phyloP scores from a whole-genome alignment of 2,329 filamentous ascomycete genomes.

The Penicillium sp. region DNA sequence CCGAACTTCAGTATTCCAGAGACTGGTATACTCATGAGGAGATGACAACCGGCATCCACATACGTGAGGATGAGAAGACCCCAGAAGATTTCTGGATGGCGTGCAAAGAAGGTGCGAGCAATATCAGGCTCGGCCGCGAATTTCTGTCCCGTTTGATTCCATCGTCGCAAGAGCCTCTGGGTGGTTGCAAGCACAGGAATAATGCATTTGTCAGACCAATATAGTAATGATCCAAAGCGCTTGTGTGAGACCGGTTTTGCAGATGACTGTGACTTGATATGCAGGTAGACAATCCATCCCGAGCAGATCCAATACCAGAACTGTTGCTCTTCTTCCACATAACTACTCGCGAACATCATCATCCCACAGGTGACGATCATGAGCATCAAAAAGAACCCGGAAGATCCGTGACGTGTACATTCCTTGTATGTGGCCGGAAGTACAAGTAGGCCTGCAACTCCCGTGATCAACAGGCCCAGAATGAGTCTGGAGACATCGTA shows the following conservation, averaged over 20 bases:
- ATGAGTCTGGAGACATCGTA: conserved; percentile 65
- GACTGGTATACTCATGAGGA: conserved; percentile 36
- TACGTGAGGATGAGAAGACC: conserved; percentile 67
- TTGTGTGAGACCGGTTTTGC: background rate
- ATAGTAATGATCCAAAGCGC: background rate
- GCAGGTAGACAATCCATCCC: conserved; percentile 49
- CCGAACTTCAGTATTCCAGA: conserved; percentile 26
- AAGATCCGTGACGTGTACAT: conserved; percentile 26
- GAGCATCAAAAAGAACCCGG: conserved; percentile 44
- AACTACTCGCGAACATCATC: conserved; percentile 98
- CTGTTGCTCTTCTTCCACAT: conserved; percentile 96
- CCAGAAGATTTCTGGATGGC: conserved; percentile 71
- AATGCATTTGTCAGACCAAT: conserved; percentile 14
- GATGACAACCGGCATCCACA: conserved; percentile 52
- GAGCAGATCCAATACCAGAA: conserved; percentile 91
- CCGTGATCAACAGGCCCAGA: conserved; percentile 37
- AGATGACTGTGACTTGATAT: conserved; percentile 32
- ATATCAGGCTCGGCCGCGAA: conserved; percentile 89
- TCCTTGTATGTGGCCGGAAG: conserved; percentile 29
- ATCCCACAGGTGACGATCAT: conserved; percentile 64
- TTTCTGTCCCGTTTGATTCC: conserved; percentile 98
- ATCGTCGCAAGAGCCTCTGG: conserved; percentile 68
- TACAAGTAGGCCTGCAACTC: conserved; percentile 44
- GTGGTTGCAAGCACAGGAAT: conserved; percentile 54
- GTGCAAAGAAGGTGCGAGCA: conserved; percentile 65